Base-by-base conservation (phyloP, 495 filamentous ascomycete species). In the Aspergillus kassunensis region DNA sequence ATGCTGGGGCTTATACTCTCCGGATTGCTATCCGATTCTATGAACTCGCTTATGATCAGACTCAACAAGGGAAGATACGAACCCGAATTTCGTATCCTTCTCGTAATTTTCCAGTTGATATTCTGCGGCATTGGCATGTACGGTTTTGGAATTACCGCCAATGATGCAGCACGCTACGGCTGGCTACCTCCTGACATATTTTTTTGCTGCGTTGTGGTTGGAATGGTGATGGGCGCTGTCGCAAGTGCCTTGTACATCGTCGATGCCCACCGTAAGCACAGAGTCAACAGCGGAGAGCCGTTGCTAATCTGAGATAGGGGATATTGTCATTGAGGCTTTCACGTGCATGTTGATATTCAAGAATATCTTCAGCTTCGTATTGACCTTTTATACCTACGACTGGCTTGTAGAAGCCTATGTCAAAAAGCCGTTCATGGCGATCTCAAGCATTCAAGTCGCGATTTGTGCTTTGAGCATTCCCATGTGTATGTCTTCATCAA, bases 311-410 rank as follows among this genome's bases (percentile, higher is more conserved):
- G 2, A 18, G 5, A 13, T 51, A 90, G 87, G 85, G 9, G 82
- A 90, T 49, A 85, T 97, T 45, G 82, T 90, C 1, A 84, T 97
- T 39, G 91, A 97, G 71, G 88, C 85, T 3, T 96, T 97, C 65
- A 97, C 91, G 0, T 88, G 87, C 70, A 76, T 95, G 58, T 74
- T 96, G 44, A 80, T 97, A 19, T 97, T 97, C 78, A 96, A 90
- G 69, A 96, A 96, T 56, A 76, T 96, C 50, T 93, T 97, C 73
- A 87, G 83, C 59, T 96, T 95, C 57, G 86, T 80, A 6, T 71
- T 97, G 30, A 96, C 91, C 0, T 91, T 82, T 51, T 82, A 79
- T 51, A 89, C 88, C 3, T 95, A 88, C 57, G 69, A 90, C 24
- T 96, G 91, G 91, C 68, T 97, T 9, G 68, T 85, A 20, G 59